Evolutionary conservation across 306 rosid genomes (phyloP), one percentile per base, ranked within the genome.

Genomic region (Pyrus betulifolia): DNA sequence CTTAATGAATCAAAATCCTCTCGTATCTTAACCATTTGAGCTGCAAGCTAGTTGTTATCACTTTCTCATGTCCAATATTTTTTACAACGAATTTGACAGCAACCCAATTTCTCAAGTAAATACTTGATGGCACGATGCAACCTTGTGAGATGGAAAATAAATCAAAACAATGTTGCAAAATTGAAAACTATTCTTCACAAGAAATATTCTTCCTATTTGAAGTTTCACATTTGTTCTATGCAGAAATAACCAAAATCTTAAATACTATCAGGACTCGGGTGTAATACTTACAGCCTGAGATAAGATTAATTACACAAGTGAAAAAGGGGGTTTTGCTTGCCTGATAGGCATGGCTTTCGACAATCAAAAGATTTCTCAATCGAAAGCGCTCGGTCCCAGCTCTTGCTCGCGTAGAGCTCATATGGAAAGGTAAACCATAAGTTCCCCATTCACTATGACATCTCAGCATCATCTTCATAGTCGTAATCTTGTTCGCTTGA

Each of bases 401-500:
- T 62, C 68, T 28, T 25, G 74, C 55, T 52, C 28, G 33, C 35
- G 63, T 57, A 63, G 63, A 66, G 71, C 63, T 59, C 33, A 14
- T 2, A 30, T 2, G 22, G 59, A 19, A 42, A 35, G 30, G 35
- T 21, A 42, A 7, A 22, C 60, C 64, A 12, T 40, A 46, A 70
- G 17, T 74, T 69, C 69, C 25, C 22, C 52, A 30, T 72, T 79
- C 78, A 91, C 84, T 87, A 60, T 51, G 92, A 85, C 85, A 91
- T 64, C 78, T 96, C 98, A 38, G 96, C 93, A 87, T 96, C 99
- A 81, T 96, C 99, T 28, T 92, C 99, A 28, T 96, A 96, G 86
- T 96, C 98, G 70, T 87, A 92, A 89, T 96, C 99, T 77, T 91
- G 99, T 78, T 96, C 99, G 77, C 93, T 93, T 54, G 93, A 88